Evolutionary conservation across 2,329 filamentous ascomycete species (phyloP).

Genomic region (Penicillium sp.): DNA sequence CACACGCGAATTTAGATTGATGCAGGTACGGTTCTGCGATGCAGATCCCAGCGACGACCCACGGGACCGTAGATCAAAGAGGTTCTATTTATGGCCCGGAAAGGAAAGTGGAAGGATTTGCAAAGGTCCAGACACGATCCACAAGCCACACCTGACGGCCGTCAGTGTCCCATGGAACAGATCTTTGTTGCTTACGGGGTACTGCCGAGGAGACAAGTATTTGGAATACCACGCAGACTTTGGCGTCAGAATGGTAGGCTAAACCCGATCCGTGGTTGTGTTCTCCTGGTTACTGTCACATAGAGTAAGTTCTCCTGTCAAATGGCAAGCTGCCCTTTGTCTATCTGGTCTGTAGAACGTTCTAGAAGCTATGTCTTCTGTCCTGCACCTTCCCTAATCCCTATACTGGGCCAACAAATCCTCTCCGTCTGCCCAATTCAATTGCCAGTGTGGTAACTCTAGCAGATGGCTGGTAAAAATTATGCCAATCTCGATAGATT

Average conservation of each 20-base stretch:
- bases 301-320: no score
- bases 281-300: no score
- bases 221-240: not conserved
- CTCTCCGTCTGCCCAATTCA: not conserved
- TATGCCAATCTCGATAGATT: not conserved
- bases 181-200: slow-evolving; percentile 1
- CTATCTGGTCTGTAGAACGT: no score
- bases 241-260: no score
- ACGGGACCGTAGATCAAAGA: no score
- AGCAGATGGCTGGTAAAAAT: not conserved
- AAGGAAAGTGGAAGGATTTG: no score
- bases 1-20: no score
- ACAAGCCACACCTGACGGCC: not conserved
- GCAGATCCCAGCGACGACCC: no score
- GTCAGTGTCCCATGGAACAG: not conserved
- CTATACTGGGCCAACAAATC: not conserved
- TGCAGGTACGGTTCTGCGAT: no score
- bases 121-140: not conserved
- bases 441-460: not conserved
- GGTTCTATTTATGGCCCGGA: no score
- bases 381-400: not conserved
- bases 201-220: not conserved
- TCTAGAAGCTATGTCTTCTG: no score
- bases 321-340: no score
- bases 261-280: not conserved